Base-by-base conservation (phyloP, 768 basidiomycete species). In the Trametes meyenii region DNA sequence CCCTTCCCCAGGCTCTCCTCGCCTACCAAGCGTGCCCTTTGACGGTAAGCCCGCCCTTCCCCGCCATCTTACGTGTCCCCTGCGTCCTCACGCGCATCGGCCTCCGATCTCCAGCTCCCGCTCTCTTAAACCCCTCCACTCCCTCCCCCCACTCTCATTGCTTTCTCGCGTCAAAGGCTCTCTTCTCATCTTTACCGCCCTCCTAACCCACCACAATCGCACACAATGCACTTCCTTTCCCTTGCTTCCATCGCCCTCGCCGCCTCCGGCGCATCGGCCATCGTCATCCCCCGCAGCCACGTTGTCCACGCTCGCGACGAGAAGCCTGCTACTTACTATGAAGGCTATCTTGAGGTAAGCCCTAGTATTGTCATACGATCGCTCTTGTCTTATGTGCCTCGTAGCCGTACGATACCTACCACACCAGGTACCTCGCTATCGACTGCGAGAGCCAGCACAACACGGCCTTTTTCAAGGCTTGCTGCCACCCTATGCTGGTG, bases 401-500 rank as follows among this genome's bases (percentile, higher is more conserved):
- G 24, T 57, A 87, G 85, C 49, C 71, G 17, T 89, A 89, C 69
- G 65, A 74, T 42, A 65, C 54, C 16, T 88, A 90, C 76, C 85
- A 89, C 75, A 66, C 71, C 29, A 80, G 90, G 60, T 92, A 91
- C 74, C 67, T 83, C 58, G 80, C 82, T 44, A 71, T 89, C 64
- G 77, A 76, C 64, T 83, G 82, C 74, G 64, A 76, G 63, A 54
- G 45, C 48, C 67, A 81, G 67, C 79, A 81, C 65, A 54, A 58
- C 55, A 69, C 66, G 13, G 0, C 52, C 10, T 88, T 87, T 77
- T 92, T 90, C 72, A 77, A 84, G 56, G 58, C 69, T 29, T 93
- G 92, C 71, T 90, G 90, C 79, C 85, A 85, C 71, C 86, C 90
- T 60, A 76, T 90, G 61, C 77, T 86, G 69, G 86, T 87, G 70